Conservation (phyloP, 2,329 filamentous ascomycete genomes). For the Diaporthe caulivora region DNA sequence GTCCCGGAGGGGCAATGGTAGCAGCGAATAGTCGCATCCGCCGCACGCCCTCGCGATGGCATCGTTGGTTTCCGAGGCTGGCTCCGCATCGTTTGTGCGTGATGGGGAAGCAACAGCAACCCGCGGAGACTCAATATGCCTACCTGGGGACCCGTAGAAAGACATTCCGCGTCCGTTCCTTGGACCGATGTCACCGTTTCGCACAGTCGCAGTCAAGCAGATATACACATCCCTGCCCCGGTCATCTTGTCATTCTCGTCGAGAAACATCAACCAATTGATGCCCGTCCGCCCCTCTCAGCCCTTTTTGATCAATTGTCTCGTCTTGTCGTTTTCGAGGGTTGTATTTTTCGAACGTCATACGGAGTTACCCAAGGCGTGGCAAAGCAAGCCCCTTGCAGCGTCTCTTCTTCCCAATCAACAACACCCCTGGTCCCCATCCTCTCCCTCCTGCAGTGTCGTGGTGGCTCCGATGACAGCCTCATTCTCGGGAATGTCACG, state of each 20-base stretch:
- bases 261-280: neutral
- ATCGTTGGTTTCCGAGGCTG: neutral
- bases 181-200: slow-evolving; percentile 22
- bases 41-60: neutral
- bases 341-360: neutral
- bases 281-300: neutral
- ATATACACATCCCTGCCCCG: neutral
- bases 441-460: neutral
- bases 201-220: neutral
- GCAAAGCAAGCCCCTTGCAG: neutral
- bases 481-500: slow-evolving; percentile 20
- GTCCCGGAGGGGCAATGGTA: neutral
- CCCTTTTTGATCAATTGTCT: neutral
- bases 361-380: slow-evolving; percentile 16
- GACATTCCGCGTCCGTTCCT: neutral
- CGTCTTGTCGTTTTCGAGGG: neutral
- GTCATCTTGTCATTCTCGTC: neutral
- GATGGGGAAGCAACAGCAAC: too few relatives aligned
- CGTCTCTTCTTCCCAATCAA: neutral
- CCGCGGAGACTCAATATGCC: neutral
- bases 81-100: too few relatives aligned
- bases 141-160: too few relatives aligned
- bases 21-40: neutral
- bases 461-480: neutral
- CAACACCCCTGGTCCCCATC: neutral